Evolutionary conservation across 2,329 filamentous ascomycete species (phyloP).

Genomic region (Xylariomycetidae sp.): DNA sequence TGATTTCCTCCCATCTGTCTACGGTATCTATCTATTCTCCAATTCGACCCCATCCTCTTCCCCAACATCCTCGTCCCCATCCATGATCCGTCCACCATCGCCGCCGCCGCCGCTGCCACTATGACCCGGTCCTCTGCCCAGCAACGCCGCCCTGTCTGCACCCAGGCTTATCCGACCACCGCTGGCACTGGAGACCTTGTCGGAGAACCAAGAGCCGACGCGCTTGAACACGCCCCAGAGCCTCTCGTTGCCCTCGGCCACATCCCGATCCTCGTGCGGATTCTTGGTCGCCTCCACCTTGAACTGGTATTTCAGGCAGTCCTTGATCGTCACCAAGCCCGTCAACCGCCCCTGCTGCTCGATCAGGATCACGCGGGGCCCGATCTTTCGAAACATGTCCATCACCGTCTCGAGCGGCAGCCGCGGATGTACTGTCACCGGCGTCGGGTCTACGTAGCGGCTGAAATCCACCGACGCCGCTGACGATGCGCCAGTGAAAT

Average conservation of each 20-base stretch:
- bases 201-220: constrained; percentile 55
- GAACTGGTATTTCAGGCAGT: constrained; percentile 96
- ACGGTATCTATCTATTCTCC: constrained; percentile 26
- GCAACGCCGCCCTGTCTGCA: background rate
- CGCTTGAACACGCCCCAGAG: constrained; percentile 57
- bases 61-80: constrained; percentile 44
- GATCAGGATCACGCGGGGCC: constrained; percentile 85
- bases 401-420: constrained; percentile 94
- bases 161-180: constrained; percentile 54
- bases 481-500: constrained; percentile 48
- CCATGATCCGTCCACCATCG: constrained; percentile 35
- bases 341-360: constrained; percentile 81
- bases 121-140: constrained; percentile 25
- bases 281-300: constrained; percentile 86
- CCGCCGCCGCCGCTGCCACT: background rate
- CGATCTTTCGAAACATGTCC: constrained; percentile 98
- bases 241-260: constrained; percentile 57
- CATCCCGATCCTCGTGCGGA: constrained; percentile 53
- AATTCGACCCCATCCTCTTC: constrained; percentile 37
- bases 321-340: constrained; percentile 91
- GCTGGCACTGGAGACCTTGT: constrained; percentile 46
- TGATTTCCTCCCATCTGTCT: no score
- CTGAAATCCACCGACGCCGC: constrained; percentile 70
- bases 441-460: constrained; percentile 83
- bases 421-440: constrained; percentile 84